Conservation (phyloP, 345 rosid species). For the Eucalyptus grandis region DNA sequence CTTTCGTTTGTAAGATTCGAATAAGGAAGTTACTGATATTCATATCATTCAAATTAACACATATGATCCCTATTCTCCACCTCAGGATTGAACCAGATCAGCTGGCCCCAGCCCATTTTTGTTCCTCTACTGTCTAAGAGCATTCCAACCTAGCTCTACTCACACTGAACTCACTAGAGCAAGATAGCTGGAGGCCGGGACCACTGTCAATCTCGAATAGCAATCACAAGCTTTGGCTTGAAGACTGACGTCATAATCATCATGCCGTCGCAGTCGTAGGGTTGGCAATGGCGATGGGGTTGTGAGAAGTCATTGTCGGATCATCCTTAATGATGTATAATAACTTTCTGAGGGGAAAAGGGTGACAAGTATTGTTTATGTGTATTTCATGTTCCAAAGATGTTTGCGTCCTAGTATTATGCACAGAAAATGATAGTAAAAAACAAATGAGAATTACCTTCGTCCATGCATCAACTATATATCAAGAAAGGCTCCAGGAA, state of each 20-base stretch:
- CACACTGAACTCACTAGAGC: neutral
- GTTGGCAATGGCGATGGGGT: neutral
- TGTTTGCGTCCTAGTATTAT: neutral
- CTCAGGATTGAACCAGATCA: neutral
- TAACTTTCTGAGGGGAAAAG: neutral
- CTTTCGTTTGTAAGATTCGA: neutral
- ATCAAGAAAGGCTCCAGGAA: neutral
- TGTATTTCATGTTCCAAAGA: neutral
- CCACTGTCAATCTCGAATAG: neutral
- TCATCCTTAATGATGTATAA: neutral
- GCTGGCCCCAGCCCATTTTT: neutral
- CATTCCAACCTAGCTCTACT: neutral
- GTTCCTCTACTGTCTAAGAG: neutral
- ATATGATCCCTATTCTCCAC: neutral
- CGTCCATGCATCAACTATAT: neutral
- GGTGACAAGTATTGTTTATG: neutral
- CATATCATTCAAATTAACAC: neutral
- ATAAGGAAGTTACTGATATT: neutral
- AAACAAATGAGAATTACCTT: neutral
- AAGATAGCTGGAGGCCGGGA: neutral
- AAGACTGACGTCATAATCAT: neutral
- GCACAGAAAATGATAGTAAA: neutral
- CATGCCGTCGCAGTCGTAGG: neutral
- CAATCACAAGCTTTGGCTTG: neutral
- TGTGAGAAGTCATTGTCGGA: neutral